These are phyloP conservation scores for Pseudomicrostroma phylloplanum DNA, from an alignment of 1,284 basidiomycete species.

Conservation along the genomic window DNA sequence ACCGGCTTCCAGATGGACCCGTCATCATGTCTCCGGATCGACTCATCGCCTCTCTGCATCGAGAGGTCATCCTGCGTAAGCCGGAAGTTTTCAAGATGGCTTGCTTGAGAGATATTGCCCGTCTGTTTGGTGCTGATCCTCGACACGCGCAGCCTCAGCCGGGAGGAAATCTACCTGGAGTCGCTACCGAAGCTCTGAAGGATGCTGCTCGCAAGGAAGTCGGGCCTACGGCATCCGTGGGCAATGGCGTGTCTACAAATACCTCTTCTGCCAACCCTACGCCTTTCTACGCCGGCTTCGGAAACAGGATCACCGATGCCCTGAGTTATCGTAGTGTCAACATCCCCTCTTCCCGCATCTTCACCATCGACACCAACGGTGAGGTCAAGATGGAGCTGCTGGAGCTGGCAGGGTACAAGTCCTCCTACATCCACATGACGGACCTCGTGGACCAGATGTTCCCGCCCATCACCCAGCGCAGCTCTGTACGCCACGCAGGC, in stretches of 20 bases:
- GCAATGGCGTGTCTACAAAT: slow-evolving; percentile 20
- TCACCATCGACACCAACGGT: slow-evolving; percentile 91
- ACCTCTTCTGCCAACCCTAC: slow-evolving; percentile 25
- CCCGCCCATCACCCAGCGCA: slow-evolving; percentile 77
- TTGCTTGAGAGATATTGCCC: slow-evolving; percentile 88
- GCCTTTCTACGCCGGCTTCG: slow-evolving; percentile 95
- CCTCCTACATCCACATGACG: slow-evolving; percentile 95
- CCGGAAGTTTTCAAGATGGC: slow-evolving; percentile 99
- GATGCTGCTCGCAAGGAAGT: slow-evolving; percentile 12
- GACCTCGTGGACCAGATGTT: slow-evolving; percentile 99
- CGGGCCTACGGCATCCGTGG: slow-evolving; percentile 11
- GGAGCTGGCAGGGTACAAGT: slow-evolving; percentile 92
- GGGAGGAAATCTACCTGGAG: slow-evolving; percentile 9
- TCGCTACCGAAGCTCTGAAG: slow-evolving; percentile 9
- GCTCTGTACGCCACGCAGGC: slow-evolving; percentile 55
- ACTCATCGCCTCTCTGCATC: slow-evolving; percentile 85
- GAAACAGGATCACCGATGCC: slow-evolving; percentile 96
- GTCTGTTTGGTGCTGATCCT: slow-evolving; percentile 68
- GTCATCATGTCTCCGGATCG: slow-evolving; percentile 99
- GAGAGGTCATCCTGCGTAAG: slow-evolving; percentile 64
- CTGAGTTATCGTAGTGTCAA: slow-evolving; percentile 93
- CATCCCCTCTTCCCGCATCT: slow-evolving; percentile 87
- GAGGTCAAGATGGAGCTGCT: slow-evolving; percentile 97
- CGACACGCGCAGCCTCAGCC: slow-evolving; percentile 11
- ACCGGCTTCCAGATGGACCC: slow-evolving; percentile 91